Conservation (phyloP, 768 basidiomycete genomes). For the Clitopilus hobsonii region DNA sequence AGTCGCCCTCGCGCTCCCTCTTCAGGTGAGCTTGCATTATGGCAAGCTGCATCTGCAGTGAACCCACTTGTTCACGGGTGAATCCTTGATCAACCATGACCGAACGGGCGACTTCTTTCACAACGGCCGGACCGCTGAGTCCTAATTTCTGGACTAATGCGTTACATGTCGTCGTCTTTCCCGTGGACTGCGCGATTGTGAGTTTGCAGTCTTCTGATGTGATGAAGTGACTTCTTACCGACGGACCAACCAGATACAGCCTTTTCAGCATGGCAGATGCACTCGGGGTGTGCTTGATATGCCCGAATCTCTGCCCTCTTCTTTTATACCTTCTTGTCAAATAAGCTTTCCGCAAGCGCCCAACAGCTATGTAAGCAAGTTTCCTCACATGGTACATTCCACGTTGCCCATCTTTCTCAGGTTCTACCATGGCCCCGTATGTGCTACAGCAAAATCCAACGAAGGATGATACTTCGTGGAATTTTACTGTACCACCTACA, state of each 20-base stretch:
- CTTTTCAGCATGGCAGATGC: neutral
- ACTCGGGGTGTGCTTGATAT: neutral
- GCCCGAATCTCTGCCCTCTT: neutral
- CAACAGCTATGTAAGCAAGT: constrained; percentile 4
- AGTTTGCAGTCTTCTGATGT: neutral
- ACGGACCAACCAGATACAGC: constrained; percentile 41
- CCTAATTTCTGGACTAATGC: constrained; percentile 40
- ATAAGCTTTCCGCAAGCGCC: constrained; percentile 7
- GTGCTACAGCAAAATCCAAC: constrained; percentile 35
- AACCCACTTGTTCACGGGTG: constrained; percentile 43
- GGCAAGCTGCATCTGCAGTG: constrained; percentile 55
- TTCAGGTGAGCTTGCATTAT: constrained; percentile 56
- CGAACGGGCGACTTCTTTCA: constrained; percentile 58
- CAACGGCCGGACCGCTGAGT: constrained; percentile 32
- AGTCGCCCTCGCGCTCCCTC: constrained; percentile 30
- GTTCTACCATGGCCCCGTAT: constrained; percentile 28
- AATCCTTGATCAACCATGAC: constrained; percentile 53
- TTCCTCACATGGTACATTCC: constrained; percentile 3
- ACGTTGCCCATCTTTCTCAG: neutral
- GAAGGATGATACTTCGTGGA: constrained; percentile 50
- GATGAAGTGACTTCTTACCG: constrained; percentile 26
- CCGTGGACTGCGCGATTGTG: constrained; percentile 39
- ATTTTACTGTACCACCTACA: constrained; percentile 32
- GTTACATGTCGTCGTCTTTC: constrained; percentile 66
- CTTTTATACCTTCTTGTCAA: neutral